Conservation (phyloP, 345 rosid genomes). For the Populus deltoides region DNA sequence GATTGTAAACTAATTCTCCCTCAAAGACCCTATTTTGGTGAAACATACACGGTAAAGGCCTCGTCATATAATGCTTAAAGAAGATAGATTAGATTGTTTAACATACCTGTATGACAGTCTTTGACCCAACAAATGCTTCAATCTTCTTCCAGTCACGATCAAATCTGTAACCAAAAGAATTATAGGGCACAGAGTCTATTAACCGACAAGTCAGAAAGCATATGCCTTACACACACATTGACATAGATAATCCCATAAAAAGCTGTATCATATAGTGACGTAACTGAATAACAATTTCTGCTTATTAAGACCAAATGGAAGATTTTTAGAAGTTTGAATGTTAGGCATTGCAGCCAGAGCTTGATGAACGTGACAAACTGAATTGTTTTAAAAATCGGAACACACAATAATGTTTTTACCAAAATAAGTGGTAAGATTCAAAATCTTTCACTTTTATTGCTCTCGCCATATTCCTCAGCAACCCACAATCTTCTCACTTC, state of each 20-base stretch:
- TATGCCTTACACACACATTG: neutral
- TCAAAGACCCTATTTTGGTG: too few species aligned
- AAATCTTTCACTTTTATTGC: neutral
- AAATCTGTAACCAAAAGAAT: constrained; percentile 43
- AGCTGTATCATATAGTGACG: neutral
- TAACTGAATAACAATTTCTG: neutral
- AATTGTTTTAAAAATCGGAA: neutral
- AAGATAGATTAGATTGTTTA: neutral
- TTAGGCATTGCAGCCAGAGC: neutral
- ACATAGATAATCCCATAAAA: neutral
- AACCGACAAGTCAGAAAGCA: neutral
- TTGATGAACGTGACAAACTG: neutral
- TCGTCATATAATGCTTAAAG: neutral
- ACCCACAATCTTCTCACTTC: neutral
- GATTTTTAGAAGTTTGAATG: neutral
- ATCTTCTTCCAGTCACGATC: constrained; percentile 99
- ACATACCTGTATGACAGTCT: constrained; percentile 86
- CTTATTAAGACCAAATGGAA: neutral
- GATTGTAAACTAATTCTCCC: neutral
- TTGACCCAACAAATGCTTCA: constrained; percentile 92
- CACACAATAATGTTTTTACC: neutral
- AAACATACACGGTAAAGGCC: too few species aligned
- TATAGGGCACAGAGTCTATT: neutral
- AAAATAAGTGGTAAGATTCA: neutral
- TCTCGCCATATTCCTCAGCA: constrained; percentile 1